Evolutionary conservation across 306 rosid genomes (phyloP).

Genomic region (Psophocarpus tetragonolobus): DNA sequence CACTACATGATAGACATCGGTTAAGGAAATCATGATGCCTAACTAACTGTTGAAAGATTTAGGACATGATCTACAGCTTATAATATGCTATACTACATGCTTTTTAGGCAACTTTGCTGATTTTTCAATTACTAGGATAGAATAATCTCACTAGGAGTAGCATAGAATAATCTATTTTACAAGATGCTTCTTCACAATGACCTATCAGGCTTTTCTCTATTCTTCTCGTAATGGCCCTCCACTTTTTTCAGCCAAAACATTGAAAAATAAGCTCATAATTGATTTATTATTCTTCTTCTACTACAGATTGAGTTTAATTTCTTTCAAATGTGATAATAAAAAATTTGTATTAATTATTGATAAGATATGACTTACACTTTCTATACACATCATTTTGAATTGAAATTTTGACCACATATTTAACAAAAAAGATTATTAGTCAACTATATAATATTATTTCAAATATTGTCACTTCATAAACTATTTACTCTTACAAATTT

Average conservation of each 20-base stretch:
- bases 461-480: too few species aligned
- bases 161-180: constrained; percentile 50
- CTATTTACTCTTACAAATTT: background rate
- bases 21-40: constrained; percentile 65
- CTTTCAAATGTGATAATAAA: too few species aligned
- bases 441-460: too few species aligned
- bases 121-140: constrained; percentile 44
- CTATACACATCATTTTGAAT: too few species aligned
- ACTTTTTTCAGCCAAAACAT: constrained; percentile 22
- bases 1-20: constrained; percentile 76
- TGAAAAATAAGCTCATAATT: background rate
- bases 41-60: constrained; percentile 29
- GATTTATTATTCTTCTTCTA: background rate
- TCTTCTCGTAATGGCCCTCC: constrained; percentile 42
- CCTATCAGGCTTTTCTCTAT: constrained; percentile 41
- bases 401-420: too few species aligned
- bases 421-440: too few species aligned
- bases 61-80: constrained; percentile 31
- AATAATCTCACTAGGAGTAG: constrained; percentile 40
- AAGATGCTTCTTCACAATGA: constrained; percentile 65
- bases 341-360: too few species aligned
- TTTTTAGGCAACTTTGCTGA: constrained; percentile 54
- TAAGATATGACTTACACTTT: too few species aligned
- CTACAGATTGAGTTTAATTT: background rate
- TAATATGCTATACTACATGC: constrained; percentile 44